Percentiles rank a stretch among this genome's conserved stretches.
Conservation (phyloP, 768 basidiomycete genomes). For the Psilocybe tampanensis region DNA sequence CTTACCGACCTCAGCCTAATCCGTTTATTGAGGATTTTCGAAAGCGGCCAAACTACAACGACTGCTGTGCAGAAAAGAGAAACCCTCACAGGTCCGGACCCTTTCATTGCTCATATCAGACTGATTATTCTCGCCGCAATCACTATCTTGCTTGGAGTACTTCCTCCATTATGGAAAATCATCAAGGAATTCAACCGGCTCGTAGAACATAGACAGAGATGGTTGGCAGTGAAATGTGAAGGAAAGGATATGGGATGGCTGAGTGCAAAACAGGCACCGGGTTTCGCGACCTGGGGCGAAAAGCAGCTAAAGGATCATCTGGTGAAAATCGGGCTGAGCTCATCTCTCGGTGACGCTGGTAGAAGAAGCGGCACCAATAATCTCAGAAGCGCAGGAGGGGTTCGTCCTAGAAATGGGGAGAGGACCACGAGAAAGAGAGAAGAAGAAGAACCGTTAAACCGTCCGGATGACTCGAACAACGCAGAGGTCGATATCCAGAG, state of each 20-base stretch:
- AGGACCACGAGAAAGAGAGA: constrained; percentile 33
- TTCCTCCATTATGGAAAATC: constrained; percentile 69
- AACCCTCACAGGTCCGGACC: constrained; percentile 32
- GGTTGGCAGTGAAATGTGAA: constrained; percentile 65
- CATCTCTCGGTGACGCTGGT: constrained; percentile 43
- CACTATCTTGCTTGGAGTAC: constrained; percentile 58
- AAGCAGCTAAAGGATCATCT: constrained; percentile 71
- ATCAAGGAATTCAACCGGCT: constrained; percentile 63
- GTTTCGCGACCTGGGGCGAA: constrained; percentile 75
- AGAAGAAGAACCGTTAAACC: constrained; percentile 44
- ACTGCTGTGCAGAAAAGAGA: constrained; percentile 37
- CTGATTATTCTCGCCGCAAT: constrained; percentile 69
- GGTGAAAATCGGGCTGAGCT: constrained; percentile 65
- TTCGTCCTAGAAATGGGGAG: constrained; percentile 29
- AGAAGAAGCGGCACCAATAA: constrained; percentile 26
- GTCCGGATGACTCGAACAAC: constrained; percentile 39
- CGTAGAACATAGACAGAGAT: constrained; percentile 55
- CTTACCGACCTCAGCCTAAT: constrained; percentile 79
- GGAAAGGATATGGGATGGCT: constrained; percentile 80
- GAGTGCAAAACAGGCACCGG: constrained; percentile 60
- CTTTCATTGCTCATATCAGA: constrained; percentile 54
- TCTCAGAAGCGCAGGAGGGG: constrained; percentile 10
- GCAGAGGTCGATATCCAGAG: constrained; percentile 69
- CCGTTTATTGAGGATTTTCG: constrained; percentile 66
- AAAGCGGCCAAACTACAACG: constrained; percentile 39